phyloP scores from a whole-genome alignment of 2,329 filamentous ascomycete species.

The Penicillium glabrum region DNA sequence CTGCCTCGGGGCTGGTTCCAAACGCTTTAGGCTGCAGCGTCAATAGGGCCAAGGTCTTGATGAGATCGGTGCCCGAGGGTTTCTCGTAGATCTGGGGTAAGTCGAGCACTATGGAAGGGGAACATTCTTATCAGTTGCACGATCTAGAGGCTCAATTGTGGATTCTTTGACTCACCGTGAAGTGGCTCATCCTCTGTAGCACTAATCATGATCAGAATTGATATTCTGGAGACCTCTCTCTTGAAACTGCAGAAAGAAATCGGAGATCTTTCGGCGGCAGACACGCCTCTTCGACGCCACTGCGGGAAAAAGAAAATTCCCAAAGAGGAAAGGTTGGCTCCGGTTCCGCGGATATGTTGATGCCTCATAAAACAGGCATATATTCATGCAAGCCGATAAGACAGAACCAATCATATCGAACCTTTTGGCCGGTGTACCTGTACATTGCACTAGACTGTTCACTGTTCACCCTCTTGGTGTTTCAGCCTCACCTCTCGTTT shows the following conservation, averaged over 20 bases:
- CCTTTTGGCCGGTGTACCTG: too few relatives aligned
- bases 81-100: conserved; percentile 81
- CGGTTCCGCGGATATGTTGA: conserved; percentile 28
- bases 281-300: conserved; percentile 11
- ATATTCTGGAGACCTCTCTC: neutral
- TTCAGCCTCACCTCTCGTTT: neutral
- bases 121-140: conserved; percentile 33
- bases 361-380: conserved; percentile 6
- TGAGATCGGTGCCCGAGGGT: conserved; percentile 64
- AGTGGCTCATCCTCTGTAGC: conserved; percentile 38
- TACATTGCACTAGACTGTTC: too few relatives aligned
- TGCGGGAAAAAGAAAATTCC: conserved; percentile 29
- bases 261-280: conserved; percentile 12
- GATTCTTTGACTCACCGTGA: conserved; percentile 31
- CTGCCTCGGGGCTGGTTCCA: conserved; percentile 27
- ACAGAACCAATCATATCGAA: too few relatives aligned
- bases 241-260: conserved; percentile 13
- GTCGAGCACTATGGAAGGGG: conserved; percentile 57
- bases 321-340: conserved; percentile 32
- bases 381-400: too few relatives aligned
- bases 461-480: too few relatives aligned
- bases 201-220: conserved; percentile 32
- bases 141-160: conserved; percentile 18
- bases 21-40: conserved; percentile 61
- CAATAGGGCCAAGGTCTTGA: conserved; percentile 66